Conservation (phyloP, 129 eudicot genomes). For the Mikania micrantha region DNA sequence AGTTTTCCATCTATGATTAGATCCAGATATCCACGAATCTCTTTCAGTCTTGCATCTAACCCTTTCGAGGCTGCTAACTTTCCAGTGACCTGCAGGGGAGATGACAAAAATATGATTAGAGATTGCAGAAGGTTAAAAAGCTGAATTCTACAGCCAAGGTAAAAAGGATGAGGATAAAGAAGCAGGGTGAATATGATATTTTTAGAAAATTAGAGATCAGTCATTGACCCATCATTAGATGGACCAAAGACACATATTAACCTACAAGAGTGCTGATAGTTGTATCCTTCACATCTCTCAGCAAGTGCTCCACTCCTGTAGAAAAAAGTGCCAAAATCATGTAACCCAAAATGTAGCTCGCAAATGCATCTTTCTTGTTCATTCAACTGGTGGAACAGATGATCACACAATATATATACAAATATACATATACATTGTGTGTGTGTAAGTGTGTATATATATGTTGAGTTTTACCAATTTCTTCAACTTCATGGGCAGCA, state of each 20-base stretch:
- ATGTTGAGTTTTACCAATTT: slow-evolving; percentile 57
- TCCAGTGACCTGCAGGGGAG: slow-evolving; percentile 67
- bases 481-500: slow-evolving; percentile 99
- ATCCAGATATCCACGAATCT: slow-evolving; percentile 87
- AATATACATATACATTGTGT: too few relatives aligned
- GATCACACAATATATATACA: not conserved
- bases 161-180: not conserved
- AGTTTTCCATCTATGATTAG: slow-evolving; percentile 85
- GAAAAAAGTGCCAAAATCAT: not conserved
- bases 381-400: not conserved
- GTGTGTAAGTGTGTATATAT: too few relatives aligned
- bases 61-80: slow-evolving; percentile 94
- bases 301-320: slow-evolving; percentile 95
- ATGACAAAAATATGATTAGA: too few relatives aligned
- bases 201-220: not conserved
- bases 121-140: not conserved
- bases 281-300: slow-evolving; percentile 97
- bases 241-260: not conserved
- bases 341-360: not conserved
- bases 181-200: not conserved
- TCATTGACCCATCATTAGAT: not conserved
- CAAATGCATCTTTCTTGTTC: not conserved
- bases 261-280: slow-evolving; percentile 76
- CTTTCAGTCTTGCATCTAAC: slow-evolving; percentile 80
- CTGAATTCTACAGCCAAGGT: not conserved